phyloP scores from a whole-genome alignment of 2,329 filamentous ascomycete genomes.

The Sclerotinia glacialis region DNA sequence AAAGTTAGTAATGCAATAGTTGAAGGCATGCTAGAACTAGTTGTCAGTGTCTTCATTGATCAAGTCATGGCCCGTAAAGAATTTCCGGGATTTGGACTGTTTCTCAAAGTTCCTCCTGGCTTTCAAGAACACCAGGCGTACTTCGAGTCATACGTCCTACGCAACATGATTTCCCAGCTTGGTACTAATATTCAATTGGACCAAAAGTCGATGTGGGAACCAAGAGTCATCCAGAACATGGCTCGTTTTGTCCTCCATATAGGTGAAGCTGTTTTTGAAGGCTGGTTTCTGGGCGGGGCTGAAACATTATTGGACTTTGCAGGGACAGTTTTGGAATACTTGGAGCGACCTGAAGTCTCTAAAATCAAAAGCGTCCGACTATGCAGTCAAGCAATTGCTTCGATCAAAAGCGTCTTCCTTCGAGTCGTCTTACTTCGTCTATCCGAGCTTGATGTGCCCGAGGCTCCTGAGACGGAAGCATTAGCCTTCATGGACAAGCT shows the following conservation, averaged over 20 bases:
- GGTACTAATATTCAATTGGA: constrained; percentile 68
- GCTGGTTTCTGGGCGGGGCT: constrained; percentile 90
- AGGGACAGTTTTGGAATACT: constrained; percentile 80
- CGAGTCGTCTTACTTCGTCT: constrained; percentile 76
- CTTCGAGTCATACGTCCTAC: constrained; percentile 86
- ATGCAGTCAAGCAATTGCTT: constrained; percentile 77
- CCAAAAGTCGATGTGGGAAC: constrained; percentile 71
- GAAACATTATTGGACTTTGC: constrained; percentile 81
- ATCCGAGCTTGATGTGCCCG: constrained; percentile 73
- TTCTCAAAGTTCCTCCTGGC: constrained; percentile 83
- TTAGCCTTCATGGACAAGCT: constrained; percentile 77
- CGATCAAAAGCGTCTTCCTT: constrained; percentile 74
- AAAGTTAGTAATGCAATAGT: constrained; percentile 67
- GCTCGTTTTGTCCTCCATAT: constrained; percentile 77
- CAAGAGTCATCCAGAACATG: constrained; percentile 81
- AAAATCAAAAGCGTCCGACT: constrained; percentile 84
- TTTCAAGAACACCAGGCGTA: constrained; percentile 94
- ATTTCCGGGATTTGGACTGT: constrained; percentile 82
- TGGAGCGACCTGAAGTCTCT: constrained; percentile 81
- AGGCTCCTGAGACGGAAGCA: constrained; percentile 58
- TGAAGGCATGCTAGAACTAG: constrained; percentile 72
- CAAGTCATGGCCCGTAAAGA: constrained; percentile 85
- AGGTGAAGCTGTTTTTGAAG: constrained; percentile 88
- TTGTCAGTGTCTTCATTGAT: constrained; percentile 78
- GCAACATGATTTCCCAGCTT: constrained; percentile 69